Evolutionary conservation across 2,329 filamentous ascomycete genomes (phyloP), one percentile per base, ranked within the genome.

Genomic region (Amauroascus verrucosus): DNA sequence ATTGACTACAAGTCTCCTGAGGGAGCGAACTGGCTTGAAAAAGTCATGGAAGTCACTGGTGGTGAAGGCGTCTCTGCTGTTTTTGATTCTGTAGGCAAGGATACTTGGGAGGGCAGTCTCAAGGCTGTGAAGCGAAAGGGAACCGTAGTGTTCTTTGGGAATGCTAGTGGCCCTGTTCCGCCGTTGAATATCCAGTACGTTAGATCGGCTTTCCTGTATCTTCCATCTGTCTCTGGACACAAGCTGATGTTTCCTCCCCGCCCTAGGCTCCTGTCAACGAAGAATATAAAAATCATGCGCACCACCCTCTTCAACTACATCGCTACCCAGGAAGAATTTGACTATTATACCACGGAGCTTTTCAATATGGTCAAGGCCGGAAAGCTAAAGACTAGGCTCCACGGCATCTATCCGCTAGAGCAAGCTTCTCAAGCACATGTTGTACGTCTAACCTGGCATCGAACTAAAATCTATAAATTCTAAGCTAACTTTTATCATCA

Each of bases 1-100:
- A 76, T 95, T 60, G 84, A 87, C 65, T 91, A 89, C 60, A 91
- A 88, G 71, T 73, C 95, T 58, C 86, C 94, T 65, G 86, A 89
- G 58, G 84, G 83, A 61, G 80, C 93, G 41, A 86, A 93, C 52
- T 77, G 78, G 65, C 83, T 93, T 53, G 86, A 94, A 59, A 77
- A 77, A 64, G 77, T 96, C 54, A 95, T 95, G 64, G 89, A 96
- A 75, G 81, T 87, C 47, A 95, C 88, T 0, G 79, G 75, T 1
- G 84, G 84, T 0, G 72, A 81, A 56, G 90, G 90, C 6, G 83
- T 85, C 1, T 79, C 81, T 58, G 88, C 84, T 8, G 84, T 95
- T 26, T 94, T 88, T 65, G 89, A 95, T 65, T 86, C 86, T 5
- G 87, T 95, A 2, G 90, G 89, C 11, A 88, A 88, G 72, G 77